Percentiles rank a stretch among this genome's conserved stretches.
These are phyloP conservation scores for Corrigiola litoralis DNA, from an alignment of 179 eudicot species.

Conservation along the genomic window DNA sequence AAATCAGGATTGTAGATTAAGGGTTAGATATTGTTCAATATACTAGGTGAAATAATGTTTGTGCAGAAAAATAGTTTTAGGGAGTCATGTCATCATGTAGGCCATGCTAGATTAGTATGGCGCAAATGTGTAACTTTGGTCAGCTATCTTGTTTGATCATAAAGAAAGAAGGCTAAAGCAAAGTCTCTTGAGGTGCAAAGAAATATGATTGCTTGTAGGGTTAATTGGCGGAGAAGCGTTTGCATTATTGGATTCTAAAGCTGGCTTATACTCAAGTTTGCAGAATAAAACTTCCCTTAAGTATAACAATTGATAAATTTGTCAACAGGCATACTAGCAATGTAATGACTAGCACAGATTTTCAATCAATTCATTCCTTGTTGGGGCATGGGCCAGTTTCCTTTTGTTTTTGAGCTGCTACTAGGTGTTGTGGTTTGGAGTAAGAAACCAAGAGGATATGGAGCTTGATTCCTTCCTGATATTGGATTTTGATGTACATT, in stretches of 20 bases:
- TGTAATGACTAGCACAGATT: neutral
- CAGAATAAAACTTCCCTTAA: neutral
- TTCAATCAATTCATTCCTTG: no score
- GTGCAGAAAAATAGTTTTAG: no score
- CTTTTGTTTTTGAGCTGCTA: neutral
- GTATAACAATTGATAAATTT: neutral
- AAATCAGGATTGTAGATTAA: no score
- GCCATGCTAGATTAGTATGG: no score
- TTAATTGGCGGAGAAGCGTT: no score
- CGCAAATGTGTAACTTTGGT: no score
- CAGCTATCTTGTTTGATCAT: neutral
- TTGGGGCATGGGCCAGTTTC: no score
- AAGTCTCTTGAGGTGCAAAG: neutral
- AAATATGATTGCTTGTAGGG: neutral
- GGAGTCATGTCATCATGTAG: no score
- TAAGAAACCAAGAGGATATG: neutral
- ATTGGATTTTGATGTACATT: constrained; percentile 15
- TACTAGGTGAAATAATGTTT: no score
- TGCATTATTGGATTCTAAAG: neutral
- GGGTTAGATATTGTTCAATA: no score
- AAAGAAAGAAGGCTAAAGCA: neutral
- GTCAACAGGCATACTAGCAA: neutral
- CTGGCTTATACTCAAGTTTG: neutral
- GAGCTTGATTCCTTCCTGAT: constrained; percentile 6
- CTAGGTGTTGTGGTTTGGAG: neutral